phyloP scores from a whole-genome alignment of 2,329 filamentous ascomycete species.

The Fusarium mundagurra region DNA sequence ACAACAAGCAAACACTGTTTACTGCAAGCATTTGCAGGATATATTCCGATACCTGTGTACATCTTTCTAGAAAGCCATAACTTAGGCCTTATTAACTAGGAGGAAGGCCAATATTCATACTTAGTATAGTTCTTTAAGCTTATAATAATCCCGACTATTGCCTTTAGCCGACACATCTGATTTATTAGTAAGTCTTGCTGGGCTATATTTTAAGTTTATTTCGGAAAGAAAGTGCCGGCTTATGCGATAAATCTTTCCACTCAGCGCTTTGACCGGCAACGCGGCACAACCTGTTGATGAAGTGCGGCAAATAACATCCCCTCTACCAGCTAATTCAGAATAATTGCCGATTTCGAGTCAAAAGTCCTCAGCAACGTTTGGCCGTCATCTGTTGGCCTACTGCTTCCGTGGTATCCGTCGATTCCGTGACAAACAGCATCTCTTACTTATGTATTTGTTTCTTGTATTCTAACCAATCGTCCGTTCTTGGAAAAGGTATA shows the following conservation, averaged over 20 bases:
- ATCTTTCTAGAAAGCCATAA: too few relatives aligned
- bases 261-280: background rate
- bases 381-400: background rate
- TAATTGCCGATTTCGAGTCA: background rate
- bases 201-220: background rate
- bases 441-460: background rate
- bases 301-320: background rate
- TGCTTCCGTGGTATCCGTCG: fast-evolving
- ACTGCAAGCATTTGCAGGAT: fast-evolving
- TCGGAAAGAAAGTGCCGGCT: background rate
- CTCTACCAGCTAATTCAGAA: background rate
- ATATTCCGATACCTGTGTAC: fast-evolving
- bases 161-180: background rate
- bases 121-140: background rate
- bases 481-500: background rate
- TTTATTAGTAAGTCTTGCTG: background rate
- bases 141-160: background rate
- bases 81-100: fast-evolving
- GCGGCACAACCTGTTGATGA: background rate
- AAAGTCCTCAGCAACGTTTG: too few relatives aligned
- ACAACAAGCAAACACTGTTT: background rate
- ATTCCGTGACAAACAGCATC: background rate
- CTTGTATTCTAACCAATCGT: background rate
- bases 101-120: fast-evolving
- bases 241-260: background rate